Conservation (phyloP, 2,329 filamentous ascomycete genomes). For the Trichoderma breve region DNA sequence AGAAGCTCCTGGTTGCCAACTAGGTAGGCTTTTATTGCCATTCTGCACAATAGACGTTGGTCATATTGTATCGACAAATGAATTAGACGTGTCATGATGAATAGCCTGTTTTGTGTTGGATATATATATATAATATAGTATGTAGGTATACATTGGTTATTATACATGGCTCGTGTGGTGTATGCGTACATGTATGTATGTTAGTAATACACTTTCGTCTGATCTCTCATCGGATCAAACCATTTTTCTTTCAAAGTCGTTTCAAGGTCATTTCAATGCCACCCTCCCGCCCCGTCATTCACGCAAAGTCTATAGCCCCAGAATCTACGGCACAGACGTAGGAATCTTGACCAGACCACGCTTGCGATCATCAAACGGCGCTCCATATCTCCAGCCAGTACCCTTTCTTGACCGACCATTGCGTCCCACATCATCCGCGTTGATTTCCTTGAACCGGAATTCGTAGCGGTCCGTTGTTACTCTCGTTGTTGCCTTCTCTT, state of each 20-base stretch:
- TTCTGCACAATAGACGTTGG: neutral
- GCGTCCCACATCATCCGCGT: slow-evolving; percentile 55
- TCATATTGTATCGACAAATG: neutral
- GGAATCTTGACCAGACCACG: slow-evolving; percentile 67
- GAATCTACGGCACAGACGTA: slow-evolving; percentile 52
- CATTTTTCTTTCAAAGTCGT: neutral
- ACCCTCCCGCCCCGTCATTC: neutral
- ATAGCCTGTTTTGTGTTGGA: neutral
- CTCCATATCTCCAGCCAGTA: slow-evolving; percentile 63
- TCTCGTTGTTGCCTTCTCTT: slow-evolving; percentile 42
- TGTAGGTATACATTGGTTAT: neutral
- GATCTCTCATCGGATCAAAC: neutral
- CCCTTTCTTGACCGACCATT: slow-evolving; percentile 51
- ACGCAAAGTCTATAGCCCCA: neutral
- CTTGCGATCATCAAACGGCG: slow-evolving; percentile 60
- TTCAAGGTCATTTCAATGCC: neutral
- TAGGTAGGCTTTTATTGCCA: slow-evolving; percentile 21
- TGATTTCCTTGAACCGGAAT: slow-evolving; percentile 61
- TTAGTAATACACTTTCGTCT: slow-evolving; percentile 3
- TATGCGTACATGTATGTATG: neutral
- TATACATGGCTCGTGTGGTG: neutral
- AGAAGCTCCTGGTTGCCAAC: slow-evolving; percentile 43
- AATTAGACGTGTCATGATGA: slow-evolving; percentile 6
- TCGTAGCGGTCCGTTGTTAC: slow-evolving; percentile 55
- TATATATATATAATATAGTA: neutral